These are phyloP conservation scores for Gossypioides kirkii DNA, from an alignment of 345 rosid species.

Conservation along the genomic window DNA sequence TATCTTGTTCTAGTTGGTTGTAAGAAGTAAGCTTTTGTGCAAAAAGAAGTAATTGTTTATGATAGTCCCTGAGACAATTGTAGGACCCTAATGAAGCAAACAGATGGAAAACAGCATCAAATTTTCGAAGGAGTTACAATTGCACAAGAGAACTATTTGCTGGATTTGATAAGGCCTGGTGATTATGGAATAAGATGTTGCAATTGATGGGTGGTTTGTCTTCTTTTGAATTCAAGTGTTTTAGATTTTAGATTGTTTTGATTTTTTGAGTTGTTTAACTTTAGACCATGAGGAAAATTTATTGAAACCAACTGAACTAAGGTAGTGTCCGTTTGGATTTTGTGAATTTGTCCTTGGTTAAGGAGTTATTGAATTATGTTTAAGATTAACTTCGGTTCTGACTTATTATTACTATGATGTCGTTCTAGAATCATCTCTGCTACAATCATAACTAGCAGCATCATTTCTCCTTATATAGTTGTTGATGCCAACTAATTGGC, in stretches of 20 bases:
- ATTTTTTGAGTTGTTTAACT: background rate
- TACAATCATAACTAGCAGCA: background rate
- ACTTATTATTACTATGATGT: background rate
- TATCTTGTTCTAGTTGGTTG: background rate
- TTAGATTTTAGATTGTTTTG: background rate
- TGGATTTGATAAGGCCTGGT: background rate
- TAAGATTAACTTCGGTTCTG: background rate
- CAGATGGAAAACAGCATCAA: background rate
- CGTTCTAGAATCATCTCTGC: background rate
- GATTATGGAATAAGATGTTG: no score
- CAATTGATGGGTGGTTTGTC: no score
- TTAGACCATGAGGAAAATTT: background rate
- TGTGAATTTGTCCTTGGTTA: no score
- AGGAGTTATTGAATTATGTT: background rate
- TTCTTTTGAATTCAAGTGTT: background rate
- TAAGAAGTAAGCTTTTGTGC: background rate
- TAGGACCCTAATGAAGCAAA: background rate
- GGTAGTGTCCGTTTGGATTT: no score
- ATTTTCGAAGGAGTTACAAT: background rate
- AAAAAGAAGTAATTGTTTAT: background rate
- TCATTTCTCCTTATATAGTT: background rate
- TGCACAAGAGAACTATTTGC: background rate
- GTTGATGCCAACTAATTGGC: background rate
- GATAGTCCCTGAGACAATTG: background rate
- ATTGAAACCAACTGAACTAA: background rate